Conservation (phyloP, 225 moss, liverwort and hornwort genomes). For the Antitrichia curtipendula region DNA sequence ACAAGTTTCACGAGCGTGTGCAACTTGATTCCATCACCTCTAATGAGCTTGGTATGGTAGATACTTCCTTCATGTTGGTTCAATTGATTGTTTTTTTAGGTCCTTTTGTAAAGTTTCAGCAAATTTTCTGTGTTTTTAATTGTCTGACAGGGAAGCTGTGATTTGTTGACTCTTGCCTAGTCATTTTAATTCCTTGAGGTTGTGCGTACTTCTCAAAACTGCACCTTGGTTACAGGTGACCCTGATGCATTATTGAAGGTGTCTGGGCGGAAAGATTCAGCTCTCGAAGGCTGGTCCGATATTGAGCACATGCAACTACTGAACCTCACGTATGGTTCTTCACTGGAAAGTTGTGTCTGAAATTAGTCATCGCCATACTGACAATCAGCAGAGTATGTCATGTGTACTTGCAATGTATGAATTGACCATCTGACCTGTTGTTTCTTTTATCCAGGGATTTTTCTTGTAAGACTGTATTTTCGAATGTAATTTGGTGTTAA, state of each 20-base stretch:
- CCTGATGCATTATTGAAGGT: slow-evolving; percentile 66
- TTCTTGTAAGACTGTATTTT: not conserved
- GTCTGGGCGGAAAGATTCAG: slow-evolving; percentile 36
- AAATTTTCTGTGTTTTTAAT: not conserved
- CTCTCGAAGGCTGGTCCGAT: slow-evolving; percentile 61
- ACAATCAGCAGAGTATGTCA: not conserved
- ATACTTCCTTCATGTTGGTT: not conserved
- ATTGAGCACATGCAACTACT: slow-evolving; percentile 65
- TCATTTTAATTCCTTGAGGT: not conserved
- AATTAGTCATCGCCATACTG: not conserved
- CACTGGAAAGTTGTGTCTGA: not conserved
- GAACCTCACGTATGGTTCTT: slow-evolving; percentile 50
- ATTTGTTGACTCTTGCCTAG: not conserved
- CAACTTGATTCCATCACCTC: slow-evolving; percentile 89
- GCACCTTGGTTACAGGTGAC: slow-evolving; percentile 26
- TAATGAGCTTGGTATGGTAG: slow-evolving; percentile 72
- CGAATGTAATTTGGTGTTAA: not conserved
- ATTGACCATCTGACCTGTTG: not conserved
- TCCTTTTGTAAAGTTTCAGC: not conserved
- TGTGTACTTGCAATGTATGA: not conserved
- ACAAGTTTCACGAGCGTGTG: slow-evolving; percentile 95
- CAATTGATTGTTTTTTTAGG: not conserved
- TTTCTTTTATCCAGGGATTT: not conserved
- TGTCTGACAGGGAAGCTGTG: not conserved
- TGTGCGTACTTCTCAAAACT: not conserved